phyloP scores from a whole-genome alignment of 345 rosid species.

The Eutrema japonicum region DNA sequence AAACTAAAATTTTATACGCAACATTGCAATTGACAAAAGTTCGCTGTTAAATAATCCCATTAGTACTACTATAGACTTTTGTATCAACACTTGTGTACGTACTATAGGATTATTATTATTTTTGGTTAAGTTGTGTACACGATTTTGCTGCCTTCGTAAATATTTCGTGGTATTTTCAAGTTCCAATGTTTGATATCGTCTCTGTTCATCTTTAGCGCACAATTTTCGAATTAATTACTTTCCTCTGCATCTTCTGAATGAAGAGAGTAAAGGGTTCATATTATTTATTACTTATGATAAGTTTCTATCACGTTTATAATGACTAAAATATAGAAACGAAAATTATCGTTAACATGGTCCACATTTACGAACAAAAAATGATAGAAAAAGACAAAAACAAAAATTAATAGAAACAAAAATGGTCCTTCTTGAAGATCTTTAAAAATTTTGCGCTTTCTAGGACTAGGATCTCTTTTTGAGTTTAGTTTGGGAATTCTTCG shows the following conservation, averaged over 20 bases:
- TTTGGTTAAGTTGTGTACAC: not conserved
- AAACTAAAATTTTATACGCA: not conserved
- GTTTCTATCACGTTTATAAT: constrained; percentile 24
- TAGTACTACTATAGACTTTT: not conserved
- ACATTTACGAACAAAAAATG: not conserved
- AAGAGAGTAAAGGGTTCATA: constrained; percentile 35
- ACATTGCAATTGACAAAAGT: not conserved
- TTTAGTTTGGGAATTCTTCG: too few relatives aligned
- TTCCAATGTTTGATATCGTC: constrained; percentile 25
- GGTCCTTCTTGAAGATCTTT: not conserved
- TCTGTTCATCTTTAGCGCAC: constrained; percentile 4
- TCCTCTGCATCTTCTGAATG: not conserved
- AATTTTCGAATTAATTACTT: constrained; percentile 21
- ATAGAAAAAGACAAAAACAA: not conserved
- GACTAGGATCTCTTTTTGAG: too few relatives aligned
- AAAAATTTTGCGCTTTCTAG: too few relatives aligned
- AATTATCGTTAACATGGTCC: constrained; percentile 11
- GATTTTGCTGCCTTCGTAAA: constrained; percentile 10
- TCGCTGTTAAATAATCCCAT: not conserved
- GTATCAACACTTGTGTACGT: not conserved
- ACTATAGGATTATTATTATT: not conserved
- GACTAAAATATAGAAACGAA: constrained; percentile 5
- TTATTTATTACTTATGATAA: not conserved
- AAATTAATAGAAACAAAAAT: not conserved
- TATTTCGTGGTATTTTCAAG: constrained; percentile 25